Evolutionary conservation across 2,329 filamentous ascomycete species (phyloP).

Genomic region (Thermomyces lanuginosus): DNA sequence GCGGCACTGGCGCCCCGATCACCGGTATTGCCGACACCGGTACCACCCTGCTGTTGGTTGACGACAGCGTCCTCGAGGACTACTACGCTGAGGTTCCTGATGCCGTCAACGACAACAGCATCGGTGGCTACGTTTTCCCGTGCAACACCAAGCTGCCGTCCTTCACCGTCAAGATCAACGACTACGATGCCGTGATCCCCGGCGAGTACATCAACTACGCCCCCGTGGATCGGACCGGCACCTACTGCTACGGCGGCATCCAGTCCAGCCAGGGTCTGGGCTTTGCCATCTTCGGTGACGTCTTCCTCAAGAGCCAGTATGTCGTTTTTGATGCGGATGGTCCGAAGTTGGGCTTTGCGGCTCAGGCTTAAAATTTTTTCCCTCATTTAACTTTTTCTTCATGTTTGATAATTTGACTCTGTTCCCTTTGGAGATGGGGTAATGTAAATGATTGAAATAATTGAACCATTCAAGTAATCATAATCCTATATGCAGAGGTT

Average conservation of each 20-base stretch:
- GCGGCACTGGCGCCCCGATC: slow-evolving; percentile 27
- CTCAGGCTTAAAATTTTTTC: slow-evolving; percentile 20
- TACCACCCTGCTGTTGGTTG: slow-evolving; percentile 48
- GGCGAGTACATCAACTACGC: slow-evolving; percentile 40
- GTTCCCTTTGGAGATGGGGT: too few species aligned
- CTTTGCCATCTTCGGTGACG: slow-evolving; percentile 57
- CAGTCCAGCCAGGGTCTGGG: slow-evolving; percentile 45
- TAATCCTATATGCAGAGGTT: slow-evolving; percentile 1
- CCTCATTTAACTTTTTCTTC: too few species aligned
- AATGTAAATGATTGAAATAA: too few species aligned
- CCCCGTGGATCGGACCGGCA: slow-evolving; percentile 21
- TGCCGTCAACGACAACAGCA: slow-evolving; percentile 18
- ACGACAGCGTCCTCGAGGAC: slow-evolving; percentile 34
- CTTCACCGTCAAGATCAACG: slow-evolving; percentile 37
- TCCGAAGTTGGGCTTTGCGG: slow-evolving; percentile 34
- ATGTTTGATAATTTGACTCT: too few species aligned
- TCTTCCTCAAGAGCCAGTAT: slow-evolving; percentile 64
- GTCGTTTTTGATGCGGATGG: slow-evolving; percentile 49
- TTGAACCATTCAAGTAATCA: too few species aligned
- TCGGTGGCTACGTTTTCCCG: slow-evolving; percentile 41
- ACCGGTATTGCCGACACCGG: slow-evolving; percentile 52
- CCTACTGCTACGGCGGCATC: slow-evolving; percentile 57
- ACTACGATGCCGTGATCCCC: slow-evolving; percentile 35
- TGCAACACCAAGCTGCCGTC: slow-evolving; percentile 36
- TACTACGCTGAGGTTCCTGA: slow-evolving; percentile 46